Percentiles rank a stretch among this genome's conserved stretches.
phyloP scores from a whole-genome alignment of 352 stramenopile genomes.

The Pythium brassicae region DNA sequence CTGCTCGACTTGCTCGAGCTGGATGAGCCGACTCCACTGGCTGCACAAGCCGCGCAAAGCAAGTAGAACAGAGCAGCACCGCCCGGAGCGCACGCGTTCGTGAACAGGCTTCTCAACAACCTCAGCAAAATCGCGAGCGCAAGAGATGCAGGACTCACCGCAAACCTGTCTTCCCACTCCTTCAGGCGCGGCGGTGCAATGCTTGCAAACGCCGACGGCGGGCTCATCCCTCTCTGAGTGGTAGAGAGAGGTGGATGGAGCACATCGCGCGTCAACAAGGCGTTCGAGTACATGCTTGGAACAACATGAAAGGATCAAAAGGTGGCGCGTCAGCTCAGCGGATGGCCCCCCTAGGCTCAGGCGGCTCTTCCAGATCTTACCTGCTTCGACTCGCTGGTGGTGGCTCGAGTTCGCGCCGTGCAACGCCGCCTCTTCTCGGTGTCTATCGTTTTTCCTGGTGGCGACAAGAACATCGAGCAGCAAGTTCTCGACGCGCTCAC shows the following conservation, averaged over 20 bases:
- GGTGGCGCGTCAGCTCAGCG: no score
- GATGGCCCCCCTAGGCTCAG: no score
- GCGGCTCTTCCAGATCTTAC: no score
- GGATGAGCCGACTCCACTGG: not conserved
- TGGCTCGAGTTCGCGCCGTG: no score
- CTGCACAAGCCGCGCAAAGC: not conserved
- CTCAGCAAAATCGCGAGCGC: not conserved
- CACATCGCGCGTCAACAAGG: constrained; percentile 7
- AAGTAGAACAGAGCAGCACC: not conserved
- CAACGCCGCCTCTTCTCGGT: no score
- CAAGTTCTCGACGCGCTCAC: no score
- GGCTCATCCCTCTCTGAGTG: constrained; percentile 4
- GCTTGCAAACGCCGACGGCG: constrained; percentile 7
- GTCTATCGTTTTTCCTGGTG: no score
- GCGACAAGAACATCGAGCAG: no score
- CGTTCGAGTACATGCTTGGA: constrained; percentile 11
- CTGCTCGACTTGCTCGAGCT: constrained; percentile 13
- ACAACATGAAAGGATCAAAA: constrained; percentile 3
- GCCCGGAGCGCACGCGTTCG: constrained; percentile 12
- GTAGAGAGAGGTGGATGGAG: constrained; percentile 9
- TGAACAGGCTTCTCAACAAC: constrained; percentile 8
- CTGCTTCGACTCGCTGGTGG: no score
- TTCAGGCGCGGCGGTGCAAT: constrained; percentile 9
- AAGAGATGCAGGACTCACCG: not conserved
- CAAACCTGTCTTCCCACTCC: constrained; percentile 8